phyloP scores from a whole-genome alignment of 179 eudicot species.

The Spinacia oleracea region DNA sequence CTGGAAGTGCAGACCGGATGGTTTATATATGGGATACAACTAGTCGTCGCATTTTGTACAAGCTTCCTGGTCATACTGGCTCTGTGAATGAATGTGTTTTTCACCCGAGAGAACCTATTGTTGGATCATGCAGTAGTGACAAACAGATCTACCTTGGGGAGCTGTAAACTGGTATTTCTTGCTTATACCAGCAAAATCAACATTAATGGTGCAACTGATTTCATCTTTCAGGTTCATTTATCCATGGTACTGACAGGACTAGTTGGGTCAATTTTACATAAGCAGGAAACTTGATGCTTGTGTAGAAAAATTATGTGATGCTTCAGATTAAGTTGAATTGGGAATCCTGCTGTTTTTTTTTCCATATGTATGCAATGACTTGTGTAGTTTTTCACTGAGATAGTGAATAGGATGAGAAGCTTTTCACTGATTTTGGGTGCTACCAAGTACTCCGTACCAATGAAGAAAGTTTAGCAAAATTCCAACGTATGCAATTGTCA shows the following conservation, averaged over 20 bases:
- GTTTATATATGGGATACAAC: constrained; percentile 98
- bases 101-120: constrained; percentile 82
- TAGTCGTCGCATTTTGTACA: constrained; percentile 77
- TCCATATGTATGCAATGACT: background rate
- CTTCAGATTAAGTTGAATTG: background rate
- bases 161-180: constrained; percentile 31
- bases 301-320: background rate
- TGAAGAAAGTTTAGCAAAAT: background rate
- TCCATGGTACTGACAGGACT: background rate
- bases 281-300: background rate
- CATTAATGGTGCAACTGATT: background rate
- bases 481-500: background rate
- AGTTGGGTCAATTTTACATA: background rate
- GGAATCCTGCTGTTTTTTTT: background rate
- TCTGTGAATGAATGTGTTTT: constrained; percentile 89
- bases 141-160: constrained; percentile 95
- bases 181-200: background rate
- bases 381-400: background rate
- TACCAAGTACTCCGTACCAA: too few relatives aligned
- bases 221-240: constrained; percentile 2
- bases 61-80: constrained; percentile 93
- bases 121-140: constrained; percentile 96
- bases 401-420: background rate
- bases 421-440: background rate
- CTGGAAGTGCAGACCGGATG: constrained; percentile 95